Conservation (phyloP, 1,139 yeast genomes). For the Yamadazyma pseudoaaseri region DNA sequence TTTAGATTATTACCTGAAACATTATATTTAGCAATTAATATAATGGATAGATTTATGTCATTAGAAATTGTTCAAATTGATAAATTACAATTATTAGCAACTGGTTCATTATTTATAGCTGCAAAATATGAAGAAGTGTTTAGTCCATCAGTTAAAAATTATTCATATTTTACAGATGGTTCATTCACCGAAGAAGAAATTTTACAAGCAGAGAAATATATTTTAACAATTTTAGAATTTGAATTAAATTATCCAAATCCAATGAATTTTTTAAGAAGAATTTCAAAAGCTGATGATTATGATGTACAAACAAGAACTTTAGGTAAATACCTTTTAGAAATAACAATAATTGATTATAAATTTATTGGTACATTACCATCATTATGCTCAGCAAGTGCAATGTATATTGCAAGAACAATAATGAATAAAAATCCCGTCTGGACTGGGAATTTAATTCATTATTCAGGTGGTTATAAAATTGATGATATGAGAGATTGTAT, state of each 20-base stretch:
- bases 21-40: slow-evolving; percentile 79
- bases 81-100: slow-evolving; percentile 84
- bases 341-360: slow-evolving; percentile 75
- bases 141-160: slow-evolving; percentile 84
- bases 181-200: slow-evolving; percentile 84
- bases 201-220: slow-evolving; percentile 81
- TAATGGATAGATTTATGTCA: slow-evolving; percentile 89
- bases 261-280: slow-evolving; percentile 88
- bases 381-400: slow-evolving; percentile 85
- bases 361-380: slow-evolving; percentile 81
- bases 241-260: slow-evolving; percentile 91
- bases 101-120: slow-evolving; percentile 87
- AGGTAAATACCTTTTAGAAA: slow-evolving; percentile 85
- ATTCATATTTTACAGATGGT: slow-evolving; percentile 85
- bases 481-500: slow-evolving; percentile 70
- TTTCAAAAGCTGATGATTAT: slow-evolving; percentile 93
- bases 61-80: slow-evolving; percentile 77
- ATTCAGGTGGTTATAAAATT: slow-evolving; percentile 87
- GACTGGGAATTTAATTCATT: slow-evolving; percentile 83
- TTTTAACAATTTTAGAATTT: slow-evolving; percentile 72
- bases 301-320: slow-evolving; percentile 90
- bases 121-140: slow-evolving; percentile 96
- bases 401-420: slow-evolving; percentile 83
- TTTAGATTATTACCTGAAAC: slow-evolving; percentile 91
- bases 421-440: slow-evolving; percentile 69